phyloP scores from a whole-genome alignment of 331 rosid genomes.

The Erythrophleum ivorense region DNA sequence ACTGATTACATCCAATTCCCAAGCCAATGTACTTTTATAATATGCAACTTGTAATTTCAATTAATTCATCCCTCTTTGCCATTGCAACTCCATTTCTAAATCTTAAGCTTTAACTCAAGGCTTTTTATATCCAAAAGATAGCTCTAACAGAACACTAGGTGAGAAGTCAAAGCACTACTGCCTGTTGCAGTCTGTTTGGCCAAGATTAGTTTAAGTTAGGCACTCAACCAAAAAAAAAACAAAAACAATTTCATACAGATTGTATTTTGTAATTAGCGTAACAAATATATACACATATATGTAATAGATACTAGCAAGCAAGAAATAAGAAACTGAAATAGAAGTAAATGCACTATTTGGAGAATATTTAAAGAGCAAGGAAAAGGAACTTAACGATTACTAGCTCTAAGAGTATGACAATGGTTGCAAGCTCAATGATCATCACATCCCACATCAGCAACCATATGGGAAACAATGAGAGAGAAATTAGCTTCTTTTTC shows the following conservation, averaged over 20 bases:
- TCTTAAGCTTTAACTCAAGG: conserved; percentile 17
- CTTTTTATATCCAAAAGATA: neutral
- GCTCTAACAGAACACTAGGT: neutral
- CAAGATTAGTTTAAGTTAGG: conserved; percentile 35
- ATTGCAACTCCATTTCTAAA: conserved; percentile 27
- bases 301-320: neutral
- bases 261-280: neutral
- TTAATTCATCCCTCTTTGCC: conserved; percentile 29
- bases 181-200: conserved; percentile 38
- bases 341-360: neutral
- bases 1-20: conserved; percentile 50
- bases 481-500: neutral
- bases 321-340: neutral
- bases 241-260: neutral
- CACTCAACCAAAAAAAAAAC: neutral
- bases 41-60: conserved; percentile 35
- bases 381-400: neutral
- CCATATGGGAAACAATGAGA: neutral
- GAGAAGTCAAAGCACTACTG: neutral
- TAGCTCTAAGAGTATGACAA: neutral
- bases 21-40: conserved; percentile 26
- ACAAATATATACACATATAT: neutral
- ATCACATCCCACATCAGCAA: neutral
- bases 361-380: neutral
- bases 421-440: neutral